Evolutionary conservation across 805 yeast genomes (phyloP).

Genomic region (Yamadazyma olivae): DNA sequence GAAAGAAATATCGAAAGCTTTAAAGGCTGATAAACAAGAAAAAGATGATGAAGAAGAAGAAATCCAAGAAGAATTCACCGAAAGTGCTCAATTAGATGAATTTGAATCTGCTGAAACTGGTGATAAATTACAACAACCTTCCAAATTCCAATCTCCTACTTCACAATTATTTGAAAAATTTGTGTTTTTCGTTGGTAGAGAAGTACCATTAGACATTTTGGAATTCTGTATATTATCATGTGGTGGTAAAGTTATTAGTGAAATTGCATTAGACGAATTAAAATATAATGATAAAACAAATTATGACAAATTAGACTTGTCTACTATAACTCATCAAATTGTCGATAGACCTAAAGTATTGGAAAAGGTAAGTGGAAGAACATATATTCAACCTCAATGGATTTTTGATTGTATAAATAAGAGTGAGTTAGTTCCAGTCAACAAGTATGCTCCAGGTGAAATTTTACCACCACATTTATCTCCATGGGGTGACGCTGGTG

Average conservation of each 20-base stretch:
- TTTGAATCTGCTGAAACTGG: constrained; percentile 64
- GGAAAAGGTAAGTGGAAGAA: constrained; percentile 82
- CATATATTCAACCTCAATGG: constrained; percentile 98
- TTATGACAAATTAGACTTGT: constrained; percentile 53
- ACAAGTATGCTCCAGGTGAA: constrained; percentile 90
- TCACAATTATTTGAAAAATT: constrained; percentile 68
- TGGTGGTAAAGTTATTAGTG: constrained; percentile 85
- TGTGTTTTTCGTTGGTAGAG: constrained; percentile 88
- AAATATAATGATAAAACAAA: constrained; percentile 44
- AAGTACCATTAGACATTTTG: constrained; percentile 87
- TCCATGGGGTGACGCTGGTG: constrained; percentile 98
- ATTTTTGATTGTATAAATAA: constrained; percentile 87
- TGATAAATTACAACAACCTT: constrained; percentile 71
- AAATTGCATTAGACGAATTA: constrained; percentile 80
- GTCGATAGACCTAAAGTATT: constrained; percentile 85
- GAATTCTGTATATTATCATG: constrained; percentile 84
- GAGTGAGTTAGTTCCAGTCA: constrained; percentile 69
- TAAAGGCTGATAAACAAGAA: constrained; percentile 54
- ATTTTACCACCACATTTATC: constrained; percentile 93
- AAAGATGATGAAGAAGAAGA: constrained; percentile 12
- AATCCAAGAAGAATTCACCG: constrained; percentile 16
- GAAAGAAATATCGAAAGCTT: constrained; percentile 46
- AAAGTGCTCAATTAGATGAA: constrained; percentile 53
- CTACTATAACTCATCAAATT: constrained; percentile 85
- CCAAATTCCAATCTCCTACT: constrained; percentile 50